Evolutionary conservation across 2,329 filamentous ascomycete species (phyloP), one percentile per base, ranked within the genome.

Genomic region (Cordyceps militaris): DNA sequence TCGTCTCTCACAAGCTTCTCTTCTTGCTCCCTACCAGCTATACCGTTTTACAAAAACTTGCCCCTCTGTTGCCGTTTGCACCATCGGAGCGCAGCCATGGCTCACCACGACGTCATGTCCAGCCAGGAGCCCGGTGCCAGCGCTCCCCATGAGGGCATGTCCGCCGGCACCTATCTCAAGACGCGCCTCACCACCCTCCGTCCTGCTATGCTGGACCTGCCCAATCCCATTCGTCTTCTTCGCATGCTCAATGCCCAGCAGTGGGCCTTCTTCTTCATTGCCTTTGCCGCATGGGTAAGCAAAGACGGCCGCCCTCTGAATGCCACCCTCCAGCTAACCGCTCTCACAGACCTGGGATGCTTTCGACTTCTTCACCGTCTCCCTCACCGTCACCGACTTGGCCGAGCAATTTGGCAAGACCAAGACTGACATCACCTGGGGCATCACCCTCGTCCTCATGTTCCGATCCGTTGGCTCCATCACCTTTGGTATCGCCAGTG

Each of bases 341-440:
- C 7, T 23, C 26, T 2, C 30, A 38, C 59, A 83, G 80, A 79
- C 79, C 1, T 84, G 81, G 81, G 82, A 86, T 65, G 76, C 83
- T 3, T 86, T 86, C 62, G 84, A 87, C 68, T 87, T 86, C 72
- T 84, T 85, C 68, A 84, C 82, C 47, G 83, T 86, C 26, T 83
- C 80, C 1, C 72, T 87, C 46, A 84, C 81, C 0, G 73, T 84
- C 16, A 77, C 72, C 13, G 74, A 81, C 23, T 72, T 87, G 14
- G 73, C 77, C 36, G 69, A 78, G 55, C 71, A 73, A 1, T 86
- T 86, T 63, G 73, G 70, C 59, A 78, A 75, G 60, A 68, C 76
- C 53, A 81, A 80, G 56, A 77, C 80, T 4, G 79, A 84, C 61
- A 83, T 86, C 24, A 83, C 82, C 14, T 85, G 82, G 81, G 83